Evolutionary conservation across 805 yeast genomes (phyloP).

Genomic region (Wickerhamiella qilinensis): DNA sequence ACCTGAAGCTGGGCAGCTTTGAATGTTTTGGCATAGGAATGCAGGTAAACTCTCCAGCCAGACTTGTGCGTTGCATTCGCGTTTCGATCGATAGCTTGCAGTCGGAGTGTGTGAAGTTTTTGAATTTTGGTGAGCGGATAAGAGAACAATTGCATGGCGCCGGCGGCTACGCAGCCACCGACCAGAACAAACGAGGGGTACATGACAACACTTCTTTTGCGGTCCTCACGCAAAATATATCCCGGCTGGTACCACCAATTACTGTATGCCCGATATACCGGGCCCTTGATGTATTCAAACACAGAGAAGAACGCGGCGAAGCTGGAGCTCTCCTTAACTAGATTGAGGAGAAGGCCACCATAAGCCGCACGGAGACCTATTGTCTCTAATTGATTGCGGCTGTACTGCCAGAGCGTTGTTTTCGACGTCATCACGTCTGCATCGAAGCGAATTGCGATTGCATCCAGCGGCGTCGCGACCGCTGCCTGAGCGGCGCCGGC

Average conservation of each 20-base stretch:
- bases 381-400: slow-evolving; percentile 46
- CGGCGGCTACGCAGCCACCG: slow-evolving; percentile 83
- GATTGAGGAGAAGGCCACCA: slow-evolving; percentile 72
- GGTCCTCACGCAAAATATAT: slow-evolving; percentile 15
- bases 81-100: slow-evolving; percentile 58
- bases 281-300: slow-evolving; percentile 62
- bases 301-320: slow-evolving; percentile 73
- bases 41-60: slow-evolving; percentile 36
- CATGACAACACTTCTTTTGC: slow-evolving; percentile 28
- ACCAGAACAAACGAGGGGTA: slow-evolving; percentile 53
- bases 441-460: slow-evolving; percentile 66
- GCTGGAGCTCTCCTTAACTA: slow-evolving; percentile 62
- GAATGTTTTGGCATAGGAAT: slow-evolving; percentile 64
- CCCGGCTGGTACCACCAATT: slow-evolving; percentile 18
- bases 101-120: slow-evolving; percentile 56
- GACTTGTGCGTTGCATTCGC: slow-evolving; percentile 18
- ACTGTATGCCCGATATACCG: slow-evolving; percentile 18
- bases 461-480: slow-evolving; percentile 88
- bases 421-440: slow-evolving; percentile 62
- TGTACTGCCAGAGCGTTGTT: slow-evolving; percentile 64
- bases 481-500: slow-evolving; percentile 84
- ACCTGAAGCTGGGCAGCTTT: slow-evolving; percentile 36
- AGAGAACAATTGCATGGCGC: slow-evolving; percentile 58
- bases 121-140: slow-evolving; percentile 74
- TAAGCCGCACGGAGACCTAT: slow-evolving; percentile 74